phyloP scores from a whole-genome alignment of 202 grass and related monocot genomes.

The Setaria viridis region DNA sequence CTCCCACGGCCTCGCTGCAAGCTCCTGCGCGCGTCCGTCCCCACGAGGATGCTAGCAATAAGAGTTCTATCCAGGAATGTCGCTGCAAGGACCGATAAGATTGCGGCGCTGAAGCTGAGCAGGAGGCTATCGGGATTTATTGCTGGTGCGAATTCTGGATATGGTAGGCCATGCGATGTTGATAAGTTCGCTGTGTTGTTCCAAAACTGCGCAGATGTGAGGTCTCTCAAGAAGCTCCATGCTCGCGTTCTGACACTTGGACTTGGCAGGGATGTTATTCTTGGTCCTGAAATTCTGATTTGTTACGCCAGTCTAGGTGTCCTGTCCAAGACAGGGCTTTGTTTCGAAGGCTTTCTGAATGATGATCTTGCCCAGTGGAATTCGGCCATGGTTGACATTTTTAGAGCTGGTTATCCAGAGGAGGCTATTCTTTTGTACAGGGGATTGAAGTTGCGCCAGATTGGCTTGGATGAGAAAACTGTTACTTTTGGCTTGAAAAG shows the following conservation, averaged over 20 bases:
- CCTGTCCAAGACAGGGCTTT: slow-evolving; percentile 46
- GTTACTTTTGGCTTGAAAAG: slow-evolving; percentile 69
- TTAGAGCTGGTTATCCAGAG: slow-evolving; percentile 55
- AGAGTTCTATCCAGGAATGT: not conserved
- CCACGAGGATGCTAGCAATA: not conserved
- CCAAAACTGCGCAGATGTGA: slow-evolving; percentile 33
- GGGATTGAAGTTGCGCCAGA: slow-evolving; percentile 34
- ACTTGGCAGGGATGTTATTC: slow-evolving; percentile 29
- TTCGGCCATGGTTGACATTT: slow-evolving; percentile 59
- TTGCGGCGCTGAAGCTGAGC: not conserved
- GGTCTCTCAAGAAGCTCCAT: slow-evolving; percentile 47
- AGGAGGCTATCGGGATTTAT: slow-evolving; percentile 2
- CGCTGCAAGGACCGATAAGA: not conserved
- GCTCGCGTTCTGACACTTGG: slow-evolving; percentile 37
- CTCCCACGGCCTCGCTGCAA: not conserved
- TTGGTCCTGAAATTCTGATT: slow-evolving; percentile 51
- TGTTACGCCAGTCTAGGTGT: slow-evolving; percentile 50
- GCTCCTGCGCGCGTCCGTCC: not conserved
- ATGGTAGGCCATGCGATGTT: not conserved
- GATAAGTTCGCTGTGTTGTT: slow-evolving; percentile 31
- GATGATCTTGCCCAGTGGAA: slow-evolving; percentile 56
- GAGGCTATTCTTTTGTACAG: slow-evolving; percentile 59
- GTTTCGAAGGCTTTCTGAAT: slow-evolving; percentile 51
- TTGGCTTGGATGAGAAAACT: slow-evolving; percentile 49
- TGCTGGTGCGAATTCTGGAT: not conserved